A percentile compares a stretch with the other conserved stretches of the same genome.
Evolutionary conservation across 2,329 filamentous ascomycete genomes (phyloP).

Genomic region (Cyphellophora attinorum): DNA sequence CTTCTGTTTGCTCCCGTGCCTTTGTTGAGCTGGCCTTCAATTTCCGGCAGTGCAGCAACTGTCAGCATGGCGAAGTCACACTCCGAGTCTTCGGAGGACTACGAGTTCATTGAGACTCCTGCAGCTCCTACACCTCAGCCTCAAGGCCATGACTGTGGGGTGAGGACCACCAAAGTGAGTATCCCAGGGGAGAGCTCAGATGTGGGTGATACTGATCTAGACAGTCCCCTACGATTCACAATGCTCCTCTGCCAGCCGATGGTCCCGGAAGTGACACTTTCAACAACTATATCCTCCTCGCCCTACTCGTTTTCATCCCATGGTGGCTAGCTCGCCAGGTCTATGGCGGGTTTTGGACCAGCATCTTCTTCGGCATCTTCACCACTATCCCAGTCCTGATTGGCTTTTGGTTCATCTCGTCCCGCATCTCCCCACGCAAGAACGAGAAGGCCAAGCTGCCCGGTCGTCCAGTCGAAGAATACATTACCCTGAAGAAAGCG

Average conservation of each 20-base stretch:
- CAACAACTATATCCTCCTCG: constrained; percentile 69
- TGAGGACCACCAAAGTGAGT: constrained; percentile 52
- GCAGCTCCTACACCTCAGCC: constrained; percentile 42
- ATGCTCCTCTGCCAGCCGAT: constrained; percentile 87
- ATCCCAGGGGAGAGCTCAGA: background rate
- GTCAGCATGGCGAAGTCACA: constrained; percentile 28
- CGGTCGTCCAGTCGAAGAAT: constrained; percentile 80
- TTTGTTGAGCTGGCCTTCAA: constrained; percentile 10
- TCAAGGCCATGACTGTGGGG: constrained; percentile 48
- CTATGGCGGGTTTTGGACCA: constrained; percentile 76
- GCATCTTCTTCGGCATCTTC: constrained; percentile 74
- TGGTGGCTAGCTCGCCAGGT: constrained; percentile 75
- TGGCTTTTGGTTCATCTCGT: constrained; percentile 72
- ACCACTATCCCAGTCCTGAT: constrained; percentile 70
- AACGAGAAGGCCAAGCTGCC: constrained; percentile 87
- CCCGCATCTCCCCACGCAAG: constrained; percentile 73
- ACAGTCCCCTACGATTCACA: constrained; percentile 82
- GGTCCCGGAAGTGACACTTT: constrained; percentile 75
- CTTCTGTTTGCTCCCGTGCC: too few species aligned
- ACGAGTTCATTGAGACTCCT: constrained; percentile 51
- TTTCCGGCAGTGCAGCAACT: constrained; percentile 18
- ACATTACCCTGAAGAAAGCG: constrained; percentile 46
- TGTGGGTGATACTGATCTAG: constrained; percentile 12
- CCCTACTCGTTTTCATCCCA: constrained; percentile 61
- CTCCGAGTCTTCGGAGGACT: constrained; percentile 37